These are phyloP conservation scores for Termitomyces eurrhizus DNA, from an alignment of 768 basidiomycete species.

Conservation along the genomic window DNA sequence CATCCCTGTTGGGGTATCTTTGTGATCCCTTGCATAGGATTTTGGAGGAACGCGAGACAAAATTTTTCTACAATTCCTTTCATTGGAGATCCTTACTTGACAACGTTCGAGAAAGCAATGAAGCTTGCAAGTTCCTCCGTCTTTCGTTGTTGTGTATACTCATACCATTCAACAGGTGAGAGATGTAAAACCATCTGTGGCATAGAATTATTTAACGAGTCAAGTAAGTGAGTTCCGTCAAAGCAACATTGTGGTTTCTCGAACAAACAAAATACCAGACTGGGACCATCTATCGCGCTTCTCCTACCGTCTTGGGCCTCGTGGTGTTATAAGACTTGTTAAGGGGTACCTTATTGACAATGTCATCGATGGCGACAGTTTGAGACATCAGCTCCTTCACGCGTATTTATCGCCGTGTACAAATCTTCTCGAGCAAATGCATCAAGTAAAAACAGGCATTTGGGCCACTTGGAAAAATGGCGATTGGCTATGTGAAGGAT, in stretches of 20 bases:
- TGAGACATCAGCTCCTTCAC: neutral
- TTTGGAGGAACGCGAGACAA: slow-evolving; percentile 17
- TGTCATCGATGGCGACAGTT: neutral
- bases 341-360: neutral
- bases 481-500: slow-evolving; percentile 28
- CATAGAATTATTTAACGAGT: slow-evolving; percentile 16
- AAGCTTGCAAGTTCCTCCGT: slow-evolving; percentile 11
- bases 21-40: slow-evolving; percentile 14
- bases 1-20: slow-evolving; percentile 10
- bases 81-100: slow-evolving; percentile 20
- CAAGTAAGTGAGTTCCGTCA: slow-evolving; percentile 9
- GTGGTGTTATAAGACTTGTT: neutral
- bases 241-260: neutral
- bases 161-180: slow-evolving; percentile 9
- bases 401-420: neutral
- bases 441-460: slow-evolving; percentile 9
- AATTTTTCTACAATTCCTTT: slow-evolving; percentile 11
- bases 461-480: slow-evolving; percentile 23
- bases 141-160: neutral
- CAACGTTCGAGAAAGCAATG: slow-evolving; percentile 8
- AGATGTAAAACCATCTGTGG: slow-evolving; percentile 14
- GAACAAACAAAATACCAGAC: slow-evolving; percentile 3
- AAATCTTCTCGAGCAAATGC: slow-evolving; percentile 11
- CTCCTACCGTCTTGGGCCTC: neutral
- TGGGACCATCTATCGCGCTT: slow-evolving; percentile 16